Percentiles rank a stretch among this genome's conserved stretches.
Evolutionary conservation across 495 filamentous ascomycete genomes (phyloP).

Genomic region (Trypethelium eluteriae): DNA sequence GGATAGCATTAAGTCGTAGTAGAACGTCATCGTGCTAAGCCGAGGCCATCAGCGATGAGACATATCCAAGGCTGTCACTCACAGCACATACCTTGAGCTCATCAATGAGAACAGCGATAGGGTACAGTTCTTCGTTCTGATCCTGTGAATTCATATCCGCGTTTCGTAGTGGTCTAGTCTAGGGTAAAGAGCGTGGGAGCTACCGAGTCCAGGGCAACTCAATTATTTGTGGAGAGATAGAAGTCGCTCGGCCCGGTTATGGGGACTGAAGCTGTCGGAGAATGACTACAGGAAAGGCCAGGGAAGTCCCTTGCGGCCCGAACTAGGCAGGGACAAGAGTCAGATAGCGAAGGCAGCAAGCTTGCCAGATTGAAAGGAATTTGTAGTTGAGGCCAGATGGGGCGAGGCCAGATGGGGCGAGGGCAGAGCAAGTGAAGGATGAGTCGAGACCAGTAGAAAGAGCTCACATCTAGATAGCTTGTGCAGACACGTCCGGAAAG

Average conservation of each 20-base stretch:
- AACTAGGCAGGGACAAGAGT: neutral
- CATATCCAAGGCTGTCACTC: neutral
- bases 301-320: neutral
- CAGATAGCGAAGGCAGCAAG: neutral
- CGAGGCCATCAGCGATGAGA: constrained; percentile 24
- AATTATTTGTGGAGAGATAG: neutral
- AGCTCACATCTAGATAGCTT: neutral
- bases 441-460: neutral
- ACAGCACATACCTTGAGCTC: constrained; percentile 78
- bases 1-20: constrained; percentile 94
- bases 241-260: neutral
- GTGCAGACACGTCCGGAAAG: neutral
- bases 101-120: constrained; percentile 98
- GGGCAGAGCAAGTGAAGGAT: neutral
- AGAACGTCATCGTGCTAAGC: constrained; percentile 92
- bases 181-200: constrained; percentile 5
- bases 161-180: neutral
- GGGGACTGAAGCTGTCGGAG: neutral
- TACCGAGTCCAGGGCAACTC: constrained; percentile 8
- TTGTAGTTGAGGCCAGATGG: neutral
- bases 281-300: neutral
- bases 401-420: neutral
- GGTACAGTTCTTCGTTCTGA: constrained; percentile 94
- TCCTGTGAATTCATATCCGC: constrained; percentile 58
- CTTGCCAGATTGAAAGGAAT: neutral